Evolutionary conservation across 1,284 basidiomycete species (phyloP).

Genomic region (Veloporphyrellus conicus): DNA sequence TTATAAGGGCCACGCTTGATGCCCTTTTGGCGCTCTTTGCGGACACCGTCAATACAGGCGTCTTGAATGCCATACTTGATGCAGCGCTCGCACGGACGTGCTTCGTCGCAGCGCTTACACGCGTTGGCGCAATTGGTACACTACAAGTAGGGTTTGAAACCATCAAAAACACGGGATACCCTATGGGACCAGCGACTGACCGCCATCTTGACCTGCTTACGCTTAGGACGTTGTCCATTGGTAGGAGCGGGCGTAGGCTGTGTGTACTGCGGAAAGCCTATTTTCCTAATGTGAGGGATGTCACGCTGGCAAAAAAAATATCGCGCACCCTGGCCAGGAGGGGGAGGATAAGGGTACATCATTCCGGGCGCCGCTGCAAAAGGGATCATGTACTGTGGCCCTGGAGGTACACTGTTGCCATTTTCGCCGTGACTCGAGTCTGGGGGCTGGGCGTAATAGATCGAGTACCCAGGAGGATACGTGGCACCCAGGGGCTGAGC

Average conservation of each 20-base stretch:
- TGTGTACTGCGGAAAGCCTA: slow-evolving; percentile 30
- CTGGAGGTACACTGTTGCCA: slow-evolving; percentile 42
- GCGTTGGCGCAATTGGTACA: slow-evolving; percentile 84
- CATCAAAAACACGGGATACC: slow-evolving; percentile 1
- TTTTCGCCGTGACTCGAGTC: slow-evolving; percentile 39
- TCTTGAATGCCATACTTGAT: slow-evolving; percentile 73
- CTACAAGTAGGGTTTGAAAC: slow-evolving; percentile 22
- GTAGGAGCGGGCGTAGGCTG: slow-evolving; percentile 25
- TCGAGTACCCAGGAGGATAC: slow-evolving; percentile 34
- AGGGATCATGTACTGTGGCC: slow-evolving; percentile 51
- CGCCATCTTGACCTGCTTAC: slow-evolving; percentile 87
- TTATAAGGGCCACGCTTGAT: slow-evolving; percentile 85
- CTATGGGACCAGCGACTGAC: slow-evolving; percentile 39
- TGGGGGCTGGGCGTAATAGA: slow-evolving; percentile 32
- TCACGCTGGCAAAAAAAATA: slow-evolving; percentile 6
- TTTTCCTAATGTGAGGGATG: slow-evolving; percentile 30
- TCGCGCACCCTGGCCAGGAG: slow-evolving; percentile 42
- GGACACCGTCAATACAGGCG: slow-evolving; percentile 66
- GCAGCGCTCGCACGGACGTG: slow-evolving; percentile 75
- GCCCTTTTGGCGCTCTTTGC: slow-evolving; percentile 82
- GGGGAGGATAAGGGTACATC: slow-evolving; percentile 57
- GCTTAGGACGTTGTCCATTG: slow-evolving; percentile 50
- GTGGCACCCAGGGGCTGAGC: slow-evolving; percentile 26
- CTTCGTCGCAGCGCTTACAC: slow-evolving; percentile 82
- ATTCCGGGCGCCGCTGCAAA: slow-evolving; percentile 54